These are phyloP conservation scores for Garcia nutans DNA, from an alignment of 345 rosid genomes.

Conservation along the genomic window DNA sequence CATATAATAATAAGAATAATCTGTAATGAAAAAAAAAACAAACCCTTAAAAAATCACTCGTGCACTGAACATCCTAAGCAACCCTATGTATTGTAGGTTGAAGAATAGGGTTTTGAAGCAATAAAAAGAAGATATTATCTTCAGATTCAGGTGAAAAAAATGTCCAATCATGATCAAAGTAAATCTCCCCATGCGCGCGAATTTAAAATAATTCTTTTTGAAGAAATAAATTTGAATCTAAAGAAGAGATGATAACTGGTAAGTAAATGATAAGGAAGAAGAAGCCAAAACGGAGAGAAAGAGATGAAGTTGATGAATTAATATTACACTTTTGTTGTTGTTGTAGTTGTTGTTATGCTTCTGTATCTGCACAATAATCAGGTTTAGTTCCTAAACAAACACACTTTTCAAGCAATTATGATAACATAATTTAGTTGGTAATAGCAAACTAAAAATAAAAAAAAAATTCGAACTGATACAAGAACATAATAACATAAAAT, in stretches of 20 bases:
- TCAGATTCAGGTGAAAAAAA: conserved; percentile 32
- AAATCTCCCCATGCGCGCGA: conserved; percentile 34
- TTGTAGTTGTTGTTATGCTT: conserved; percentile 22
- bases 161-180: conserved; percentile 12
- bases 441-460: conserved; percentile 6
- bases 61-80: not conserved
- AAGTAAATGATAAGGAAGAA: not conserved
- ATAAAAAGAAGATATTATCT: not conserved
- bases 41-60: not conserved
- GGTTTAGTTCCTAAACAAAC: conserved; percentile 22
- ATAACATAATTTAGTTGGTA: conserved; percentile 28
- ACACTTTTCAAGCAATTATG: conserved; percentile 37
- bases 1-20: not conserved
- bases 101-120: conserved; percentile 18
- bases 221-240: not conserved
- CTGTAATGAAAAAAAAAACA: not conserved
- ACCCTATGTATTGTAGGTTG: conserved; percentile 4
- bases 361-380: conserved; percentile 37
- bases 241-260: not conserved
- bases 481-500: too few relatives aligned
- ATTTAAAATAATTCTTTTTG: not conserved
- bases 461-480: not conserved
- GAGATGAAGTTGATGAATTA: too few relatives aligned
- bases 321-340: not conserved
- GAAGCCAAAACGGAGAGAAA: not conserved